phyloP scores from a whole-genome alignment of 2,329 filamentous ascomycete genomes.

The Dendrostoma leiphaemia region DNA sequence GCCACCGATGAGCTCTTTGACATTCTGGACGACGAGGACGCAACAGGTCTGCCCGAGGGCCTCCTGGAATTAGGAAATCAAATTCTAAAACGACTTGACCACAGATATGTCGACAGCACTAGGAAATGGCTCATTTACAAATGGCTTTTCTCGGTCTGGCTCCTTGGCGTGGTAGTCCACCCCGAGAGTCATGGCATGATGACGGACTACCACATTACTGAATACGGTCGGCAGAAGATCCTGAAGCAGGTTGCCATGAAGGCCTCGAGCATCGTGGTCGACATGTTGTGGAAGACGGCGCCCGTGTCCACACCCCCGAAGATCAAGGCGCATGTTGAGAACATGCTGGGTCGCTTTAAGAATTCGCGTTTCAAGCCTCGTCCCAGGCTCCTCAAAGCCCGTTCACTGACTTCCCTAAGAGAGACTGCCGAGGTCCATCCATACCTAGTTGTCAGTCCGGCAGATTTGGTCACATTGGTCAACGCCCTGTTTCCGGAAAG shows the following conservation, averaged over 20 bases:
- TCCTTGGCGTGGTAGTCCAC: slow-evolving; percentile 79
- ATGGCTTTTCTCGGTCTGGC: slow-evolving; percentile 88
- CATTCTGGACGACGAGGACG: slow-evolving; percentile 79
- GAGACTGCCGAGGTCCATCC: slow-evolving; percentile 78
- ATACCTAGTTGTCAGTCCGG: slow-evolving; percentile 75
- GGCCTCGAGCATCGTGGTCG: slow-evolving; percentile 75
- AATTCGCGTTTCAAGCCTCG: slow-evolving; percentile 46
- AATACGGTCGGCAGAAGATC: slow-evolving; percentile 82
- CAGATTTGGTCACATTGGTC: slow-evolving; percentile 76
- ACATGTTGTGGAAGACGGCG: slow-evolving; percentile 70
- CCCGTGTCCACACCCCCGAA: slow-evolving; percentile 61
- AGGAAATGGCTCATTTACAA: slow-evolving; percentile 83
- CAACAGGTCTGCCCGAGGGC: slow-evolving; percentile 81
- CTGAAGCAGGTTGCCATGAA: slow-evolving; percentile 76
- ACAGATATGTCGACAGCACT: slow-evolving; percentile 69
- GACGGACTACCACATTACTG: slow-evolving; percentile 87
- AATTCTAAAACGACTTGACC: slow-evolving; percentile 74
- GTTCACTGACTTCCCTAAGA: slow-evolving; percentile 68
- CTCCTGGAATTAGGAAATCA: slow-evolving; percentile 82
- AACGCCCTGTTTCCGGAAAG: slow-evolving; percentile 81
- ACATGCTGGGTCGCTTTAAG: slow-evolving; percentile 64
- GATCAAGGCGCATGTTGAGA: slow-evolving; percentile 69
- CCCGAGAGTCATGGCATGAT: slow-evolving; percentile 81
- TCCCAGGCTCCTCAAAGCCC: slow-evolving; percentile 65
- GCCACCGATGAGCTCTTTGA: slow-evolving; percentile 81